These are phyloP conservation scores for Sugiyamaella qingdaonensis DNA, from an alignment of 805 yeast species.

Conservation along the genomic window DNA sequence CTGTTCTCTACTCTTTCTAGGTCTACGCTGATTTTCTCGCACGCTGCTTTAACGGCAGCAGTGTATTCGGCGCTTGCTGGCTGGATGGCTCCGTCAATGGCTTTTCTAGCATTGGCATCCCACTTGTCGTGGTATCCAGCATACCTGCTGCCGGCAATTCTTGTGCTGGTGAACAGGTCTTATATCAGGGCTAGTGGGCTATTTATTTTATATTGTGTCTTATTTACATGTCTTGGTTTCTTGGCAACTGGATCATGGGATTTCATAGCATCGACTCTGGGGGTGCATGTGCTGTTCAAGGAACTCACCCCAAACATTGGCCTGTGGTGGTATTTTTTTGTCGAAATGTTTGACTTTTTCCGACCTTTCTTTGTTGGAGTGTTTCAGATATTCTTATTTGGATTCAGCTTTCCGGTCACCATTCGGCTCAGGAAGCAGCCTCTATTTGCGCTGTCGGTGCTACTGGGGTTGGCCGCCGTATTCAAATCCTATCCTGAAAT, in stretches of 20 bases:
- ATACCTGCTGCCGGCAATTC: conserved; percentile 57
- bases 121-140: conserved; percentile 62
- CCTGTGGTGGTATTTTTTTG: conserved; percentile 97
- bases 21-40: conserved; percentile 60
- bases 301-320: conserved; percentile 89
- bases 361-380: conserved; percentile 76
- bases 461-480: conserved; percentile 53
- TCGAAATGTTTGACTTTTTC: conserved; percentile 90
- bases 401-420: conserved; percentile 70
- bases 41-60: conserved; percentile 49
- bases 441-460: conserved; percentile 48
- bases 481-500: conserved; percentile 83
- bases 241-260: conserved; percentile 30
- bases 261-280: conserved; percentile 54
- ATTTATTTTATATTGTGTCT: conserved; percentile 17
- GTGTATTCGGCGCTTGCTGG: conserved; percentile 43
- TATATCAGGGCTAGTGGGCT: conserved; percentile 11
- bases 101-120: conserved; percentile 56
- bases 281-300: conserved; percentile 47
- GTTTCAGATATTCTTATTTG: conserved; percentile 68
- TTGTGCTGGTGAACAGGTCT: conserved; percentile 27
- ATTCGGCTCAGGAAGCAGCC: conserved; percentile 59
- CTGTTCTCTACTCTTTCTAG: conserved; percentile 63
- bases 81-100: conserved; percentile 43
- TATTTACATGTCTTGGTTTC: conserved; percentile 26